phyloP scores from a whole-genome alignment of 164 flowering plant species.

The Liquidambar formosana region DNA sequence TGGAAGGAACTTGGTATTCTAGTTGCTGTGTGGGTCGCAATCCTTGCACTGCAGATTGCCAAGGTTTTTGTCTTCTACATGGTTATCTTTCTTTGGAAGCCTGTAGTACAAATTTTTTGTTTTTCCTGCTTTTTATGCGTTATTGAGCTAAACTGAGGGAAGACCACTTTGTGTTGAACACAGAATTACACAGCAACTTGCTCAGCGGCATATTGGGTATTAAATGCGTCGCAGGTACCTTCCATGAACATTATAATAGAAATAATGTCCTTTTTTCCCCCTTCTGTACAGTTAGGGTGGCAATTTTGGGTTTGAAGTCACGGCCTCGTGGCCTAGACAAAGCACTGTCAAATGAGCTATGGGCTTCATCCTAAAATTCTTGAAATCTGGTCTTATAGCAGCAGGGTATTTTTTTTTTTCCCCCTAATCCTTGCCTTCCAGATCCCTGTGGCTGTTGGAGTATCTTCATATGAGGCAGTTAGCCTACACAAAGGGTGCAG shows the following conservation, averaged over 20 bases:
- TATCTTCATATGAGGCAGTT: constrained; percentile 21
- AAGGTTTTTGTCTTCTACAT: constrained; percentile 9
- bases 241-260: neutral
- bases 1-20: constrained; percentile 29
- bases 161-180: neutral
- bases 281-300: neutral
- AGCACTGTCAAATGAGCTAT: neutral
- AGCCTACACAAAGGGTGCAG: constrained; percentile 24
- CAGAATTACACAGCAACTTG: constrained; percentile 29
- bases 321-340: neutral
- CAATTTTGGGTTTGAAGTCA: neutral
- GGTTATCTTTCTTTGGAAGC: neutral
- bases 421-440: neutral
- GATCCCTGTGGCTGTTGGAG: constrained; percentile 22
- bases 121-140: no score
- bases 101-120: no score
- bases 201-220: constrained; percentile 24
- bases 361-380: neutral
- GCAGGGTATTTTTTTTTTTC: neutral
- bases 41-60: constrained; percentile 21
- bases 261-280: neutral
- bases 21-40: constrained; percentile 19
- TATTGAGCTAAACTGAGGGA: neutral
- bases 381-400: neutral
- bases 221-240: constrained; percentile 29